These are phyloP conservation scores for Geosmithia flava DNA, from an alignment of 2,329 filamentous ascomycete species.

Conservation along the genomic window DNA sequence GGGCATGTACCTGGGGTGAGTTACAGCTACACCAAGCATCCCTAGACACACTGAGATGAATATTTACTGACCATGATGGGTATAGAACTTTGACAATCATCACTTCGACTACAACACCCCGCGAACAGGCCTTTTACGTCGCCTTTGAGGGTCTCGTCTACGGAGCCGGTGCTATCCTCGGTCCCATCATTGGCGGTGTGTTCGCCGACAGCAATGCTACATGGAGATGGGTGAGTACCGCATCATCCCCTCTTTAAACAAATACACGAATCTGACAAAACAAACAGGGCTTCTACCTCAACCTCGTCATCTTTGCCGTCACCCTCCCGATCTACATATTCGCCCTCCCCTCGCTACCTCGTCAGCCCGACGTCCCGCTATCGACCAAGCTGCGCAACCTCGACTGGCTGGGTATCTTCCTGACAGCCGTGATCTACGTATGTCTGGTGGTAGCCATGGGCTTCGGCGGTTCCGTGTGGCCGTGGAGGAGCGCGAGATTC, in stretches of 20 bases:
- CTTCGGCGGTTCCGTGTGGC: conserved; percentile 32
- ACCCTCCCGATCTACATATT: conserved; percentile 15
- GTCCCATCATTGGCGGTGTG: conserved; percentile 27
- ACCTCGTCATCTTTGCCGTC: conserved; percentile 31
- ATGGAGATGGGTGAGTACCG: conserved; percentile 22
- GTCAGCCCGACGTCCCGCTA: conserved; percentile 9
- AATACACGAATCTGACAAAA: background rate
- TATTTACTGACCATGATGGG: background rate
- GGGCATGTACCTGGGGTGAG: conserved; percentile 17
- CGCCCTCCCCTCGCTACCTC: conserved; percentile 12
- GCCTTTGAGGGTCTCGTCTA: conserved; percentile 15
- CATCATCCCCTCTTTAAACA: too few species aligned
- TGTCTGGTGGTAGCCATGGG: conserved; percentile 31
- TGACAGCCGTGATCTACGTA: conserved; percentile 25
- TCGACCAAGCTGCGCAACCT: conserved; percentile 18
- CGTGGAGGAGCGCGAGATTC: conserved; percentile 30
- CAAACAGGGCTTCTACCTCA: conserved; percentile 33
- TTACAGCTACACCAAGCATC: conserved; percentile 8
- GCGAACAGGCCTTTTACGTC: conserved; percentile 14
- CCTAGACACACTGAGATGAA: background rate
- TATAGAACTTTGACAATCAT: conserved; percentile 5
- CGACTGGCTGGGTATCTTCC: conserved; percentile 30
- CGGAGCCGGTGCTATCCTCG: conserved; percentile 27
- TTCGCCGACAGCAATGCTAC: conserved; percentile 23
- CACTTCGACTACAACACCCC: conserved; percentile 9